These are phyloP conservation scores for Didymella exigua DNA, from an alignment of 2,329 filamentous ascomycete species.

Conservation along the genomic window DNA sequence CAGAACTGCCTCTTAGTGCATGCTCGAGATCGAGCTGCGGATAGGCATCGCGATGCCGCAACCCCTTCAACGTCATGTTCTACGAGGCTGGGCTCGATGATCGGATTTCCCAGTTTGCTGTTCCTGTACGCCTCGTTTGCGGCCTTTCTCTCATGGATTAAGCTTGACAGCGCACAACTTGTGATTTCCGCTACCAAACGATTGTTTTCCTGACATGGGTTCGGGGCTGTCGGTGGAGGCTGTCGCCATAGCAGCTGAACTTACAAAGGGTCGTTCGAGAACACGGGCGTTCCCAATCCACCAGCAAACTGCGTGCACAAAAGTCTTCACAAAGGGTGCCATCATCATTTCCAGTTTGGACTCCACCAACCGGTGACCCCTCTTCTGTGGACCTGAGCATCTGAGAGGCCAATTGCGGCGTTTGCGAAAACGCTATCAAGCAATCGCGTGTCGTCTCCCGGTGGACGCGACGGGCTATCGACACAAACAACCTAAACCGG, in stretches of 20 bases:
- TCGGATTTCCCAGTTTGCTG: constrained; percentile 32
- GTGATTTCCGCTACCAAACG: constrained; percentile 14
- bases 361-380: constrained; percentile 46
- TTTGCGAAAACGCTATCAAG: constrained; percentile 33
- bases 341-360: constrained; percentile 28
- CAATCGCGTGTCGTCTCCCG: constrained; percentile 38
- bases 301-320: constrained; percentile 37
- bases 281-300: constrained; percentile 28
- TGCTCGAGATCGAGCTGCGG: constrained; percentile 37
- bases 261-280: constrained; percentile 35
- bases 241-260: constrained; percentile 39
- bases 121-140: constrained; percentile 16
- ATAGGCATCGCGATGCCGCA: constrained; percentile 38
- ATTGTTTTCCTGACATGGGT: constrained; percentile 23
- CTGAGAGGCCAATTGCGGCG: constrained; percentile 40
- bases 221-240: constrained; percentile 35
- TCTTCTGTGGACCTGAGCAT: constrained; percentile 40
- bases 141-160: constrained; percentile 5
- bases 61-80: constrained; percentile 40
- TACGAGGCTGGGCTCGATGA: constrained; percentile 27
- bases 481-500: constrained; percentile 41
- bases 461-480: constrained; percentile 39
- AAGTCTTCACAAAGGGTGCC: constrained; percentile 38
- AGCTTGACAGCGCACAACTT: constrained; percentile 10
- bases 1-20: constrained; percentile 31